phyloP scores from a whole-genome alignment of 2,329 filamentous ascomycete species.

The Penicillium vulpinum region DNA sequence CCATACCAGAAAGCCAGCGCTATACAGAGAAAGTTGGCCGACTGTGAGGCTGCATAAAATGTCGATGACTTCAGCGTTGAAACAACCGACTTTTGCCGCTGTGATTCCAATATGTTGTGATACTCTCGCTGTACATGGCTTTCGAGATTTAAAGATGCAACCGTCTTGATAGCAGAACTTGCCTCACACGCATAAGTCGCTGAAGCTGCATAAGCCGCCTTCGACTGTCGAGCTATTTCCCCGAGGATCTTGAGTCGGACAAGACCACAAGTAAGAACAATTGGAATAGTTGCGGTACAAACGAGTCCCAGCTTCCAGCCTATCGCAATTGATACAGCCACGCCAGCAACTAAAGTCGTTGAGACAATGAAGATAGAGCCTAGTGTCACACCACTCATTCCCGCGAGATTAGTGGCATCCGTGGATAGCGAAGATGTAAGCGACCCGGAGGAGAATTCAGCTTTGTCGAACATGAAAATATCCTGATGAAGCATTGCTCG shows the following conservation, averaged over 20 bases:
- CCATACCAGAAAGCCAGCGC: slow-evolving; percentile 65
- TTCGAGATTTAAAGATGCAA: slow-evolving; percentile 82
- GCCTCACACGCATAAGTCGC: slow-evolving; percentile 84
- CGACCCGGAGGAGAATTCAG: slow-evolving; percentile 84
- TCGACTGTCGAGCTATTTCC: slow-evolving; percentile 49
- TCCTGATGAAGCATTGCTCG: slow-evolving; percentile 87
- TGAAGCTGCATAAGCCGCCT: slow-evolving; percentile 74
- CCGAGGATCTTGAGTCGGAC: background rate
- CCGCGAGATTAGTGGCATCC: slow-evolving; percentile 58
- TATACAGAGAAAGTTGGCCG: slow-evolving; percentile 20
- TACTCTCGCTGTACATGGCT: slow-evolving; percentile 74
- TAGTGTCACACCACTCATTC: slow-evolving; percentile 81
- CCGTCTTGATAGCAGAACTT: slow-evolving; percentile 50
- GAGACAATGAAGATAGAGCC: slow-evolving; percentile 78
- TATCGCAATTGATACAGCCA: slow-evolving; percentile 68
- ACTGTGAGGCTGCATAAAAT: slow-evolving; percentile 30
- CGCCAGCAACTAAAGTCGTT: slow-evolving; percentile 75
- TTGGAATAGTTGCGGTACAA: slow-evolving; percentile 73
- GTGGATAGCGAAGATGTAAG: slow-evolving; percentile 85
- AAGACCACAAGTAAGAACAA: slow-evolving; percentile 70
- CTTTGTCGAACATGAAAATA: slow-evolving; percentile 83
- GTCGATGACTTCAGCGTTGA: slow-evolving; percentile 50
- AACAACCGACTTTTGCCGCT: slow-evolving; percentile 66
- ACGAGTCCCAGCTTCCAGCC: slow-evolving; percentile 91
- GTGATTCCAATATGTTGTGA: slow-evolving; percentile 62